Conservation (phyloP, 2,329 filamentous ascomycete genomes). For the Calonectria leucothoes region DNA sequence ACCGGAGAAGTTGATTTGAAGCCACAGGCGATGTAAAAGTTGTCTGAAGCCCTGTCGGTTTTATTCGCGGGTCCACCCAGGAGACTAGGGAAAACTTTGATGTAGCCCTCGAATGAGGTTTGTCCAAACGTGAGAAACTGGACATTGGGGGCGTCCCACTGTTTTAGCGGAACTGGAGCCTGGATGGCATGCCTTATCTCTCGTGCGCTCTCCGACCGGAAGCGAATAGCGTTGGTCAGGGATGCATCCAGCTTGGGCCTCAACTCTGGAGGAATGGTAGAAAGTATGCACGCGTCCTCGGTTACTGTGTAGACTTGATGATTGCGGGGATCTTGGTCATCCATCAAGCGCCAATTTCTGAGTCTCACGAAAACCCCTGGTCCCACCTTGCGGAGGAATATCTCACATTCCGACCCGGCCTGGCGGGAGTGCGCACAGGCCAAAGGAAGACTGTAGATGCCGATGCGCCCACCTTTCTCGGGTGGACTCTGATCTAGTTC, state of each 20-base stretch:
- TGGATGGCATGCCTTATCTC: not conserved
- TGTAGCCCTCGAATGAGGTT: not conserved
- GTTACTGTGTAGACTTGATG: not conserved
- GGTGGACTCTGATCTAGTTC: not conserved
- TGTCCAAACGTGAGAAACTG: not conserved
- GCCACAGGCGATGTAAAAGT: conserved; percentile 1
- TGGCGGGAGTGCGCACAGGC: not conserved
- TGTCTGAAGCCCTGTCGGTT: not conserved
- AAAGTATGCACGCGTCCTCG: not conserved
- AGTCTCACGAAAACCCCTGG: not conserved
- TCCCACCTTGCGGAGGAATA: not conserved
- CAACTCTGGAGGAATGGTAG: not conserved
- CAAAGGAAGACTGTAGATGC: not conserved
- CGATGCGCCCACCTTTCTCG: not conserved
- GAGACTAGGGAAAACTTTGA: not conserved
- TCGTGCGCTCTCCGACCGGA: not conserved
- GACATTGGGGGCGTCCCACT: not conserved
- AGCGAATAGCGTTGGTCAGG: not conserved
- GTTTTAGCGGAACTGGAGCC: not conserved
- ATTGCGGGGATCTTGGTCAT: not conserved
- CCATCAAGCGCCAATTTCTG: not conserved
- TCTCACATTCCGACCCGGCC: not conserved
- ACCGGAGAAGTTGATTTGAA: not conserved
- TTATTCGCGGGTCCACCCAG: not conserved
- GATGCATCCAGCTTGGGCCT: not conserved